Base-by-base conservation (phyloP, 441 rosid genomes). In the Erodium texanum region DNA sequence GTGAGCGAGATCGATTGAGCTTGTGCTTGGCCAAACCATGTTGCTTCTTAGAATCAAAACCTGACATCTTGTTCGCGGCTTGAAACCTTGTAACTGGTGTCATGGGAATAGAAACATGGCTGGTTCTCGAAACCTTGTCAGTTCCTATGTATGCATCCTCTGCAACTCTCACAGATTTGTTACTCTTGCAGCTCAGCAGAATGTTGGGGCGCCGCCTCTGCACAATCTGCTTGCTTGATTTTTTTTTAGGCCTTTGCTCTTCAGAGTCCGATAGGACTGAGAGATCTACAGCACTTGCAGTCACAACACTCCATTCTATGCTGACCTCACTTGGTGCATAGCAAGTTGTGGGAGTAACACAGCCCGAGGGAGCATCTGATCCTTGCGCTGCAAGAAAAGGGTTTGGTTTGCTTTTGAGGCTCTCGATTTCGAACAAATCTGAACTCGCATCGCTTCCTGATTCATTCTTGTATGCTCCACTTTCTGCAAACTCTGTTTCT, bases 251-350 rank as follows among this genome's bases (percentile, higher is more conserved):
- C 75, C 76, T 75, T 66, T 23, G 75, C 69, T 77, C 89, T 54
- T 87, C 96, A 29, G 70, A 79, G 63, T 91, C 97, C 1, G 95
- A 87, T 70, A 83, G 71, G 15, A 71, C 83, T 12, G 96, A 84
- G 78, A 71, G 76, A 70, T 90, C 98, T 0, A 89, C 96, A 0
- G 86, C 92, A 45, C 97, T 87, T 23, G 87, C 96, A 0, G 98
- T 93, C 63, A 86, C 87, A 2, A 90, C 94, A 48, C 97, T 93
- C 98, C 97, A 90, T 16, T 87, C 89, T 58, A 90, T 83, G 78
- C 96, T 88, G 38, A 83, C 97, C 73, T 93, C 97, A 11, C 98
- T 93, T 1, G 97, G 96, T 11, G 93, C 85, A 66, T 86, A 90
- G 73, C 86, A 68, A 70, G 82, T 76, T 64, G 85, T 75, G 23